Evolutionary conservation across 306 rosid species (phyloP).

Genomic region (Dalbergia cultrata): DNA sequence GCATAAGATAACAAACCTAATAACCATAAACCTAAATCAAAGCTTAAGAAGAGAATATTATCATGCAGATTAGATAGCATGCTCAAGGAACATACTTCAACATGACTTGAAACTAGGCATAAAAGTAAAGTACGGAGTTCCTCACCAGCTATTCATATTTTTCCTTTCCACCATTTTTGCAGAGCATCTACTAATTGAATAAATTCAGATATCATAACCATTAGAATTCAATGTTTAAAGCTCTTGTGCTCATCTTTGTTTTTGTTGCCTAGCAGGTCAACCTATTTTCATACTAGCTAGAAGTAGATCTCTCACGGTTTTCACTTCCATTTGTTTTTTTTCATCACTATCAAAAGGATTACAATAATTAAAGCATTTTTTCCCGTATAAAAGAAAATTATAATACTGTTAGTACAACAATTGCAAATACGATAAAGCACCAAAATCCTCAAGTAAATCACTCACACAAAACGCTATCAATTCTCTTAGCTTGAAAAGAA

Average conservation of each 20-base stretch:
- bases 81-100: constrained; percentile 24
- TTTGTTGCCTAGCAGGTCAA: too few relatives aligned
- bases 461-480: constrained; percentile 25
- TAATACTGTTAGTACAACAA: neutral
- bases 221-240: neutral
- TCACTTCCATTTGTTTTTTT: constrained; percentile 22
- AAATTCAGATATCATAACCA: constrained; percentile 9
- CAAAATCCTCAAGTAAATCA: constrained; percentile 6
- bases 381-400: neutral
- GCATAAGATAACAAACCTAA: constrained; percentile 14
- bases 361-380: neutral
- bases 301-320: constrained; percentile 7
- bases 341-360: neutral
- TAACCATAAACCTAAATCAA: constrained; percentile 22
- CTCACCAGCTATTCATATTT: constrained; percentile 30
- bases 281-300: too few relatives aligned
- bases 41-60: constrained; percentile 33
- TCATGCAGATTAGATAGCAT: constrained; percentile 9
- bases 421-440: constrained; percentile 17
- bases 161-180: neutral
- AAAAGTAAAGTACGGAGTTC: constrained; percentile 22
- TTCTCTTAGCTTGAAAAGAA: constrained; percentile 8
- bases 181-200: constrained; percentile 34
- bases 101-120: neutral
- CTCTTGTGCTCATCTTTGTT: neutral